A percentile compares a stretch with the other conserved stretches of the same genome.
These are phyloP conservation scores for Exophiala aquamarina DNA, from an alignment of 2,329 filamentous ascomycete genomes.

Conservation along the genomic window DNA sequence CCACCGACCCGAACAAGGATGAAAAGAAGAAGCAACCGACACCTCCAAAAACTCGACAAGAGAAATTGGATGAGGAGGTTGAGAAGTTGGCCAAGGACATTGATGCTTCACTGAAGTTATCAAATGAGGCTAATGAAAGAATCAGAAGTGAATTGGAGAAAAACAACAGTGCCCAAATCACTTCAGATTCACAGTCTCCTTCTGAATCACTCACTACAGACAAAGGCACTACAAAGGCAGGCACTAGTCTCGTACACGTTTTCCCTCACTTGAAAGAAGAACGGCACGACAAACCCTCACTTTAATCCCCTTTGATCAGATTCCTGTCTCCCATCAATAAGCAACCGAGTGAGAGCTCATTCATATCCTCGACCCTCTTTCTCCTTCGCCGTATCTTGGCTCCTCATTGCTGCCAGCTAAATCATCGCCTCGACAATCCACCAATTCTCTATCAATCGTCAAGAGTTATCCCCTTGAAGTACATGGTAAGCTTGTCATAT, in stretches of 20 bases:
- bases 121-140: constrained; percentile 32
- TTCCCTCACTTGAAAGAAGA: constrained; percentile 26
- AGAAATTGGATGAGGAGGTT: constrained; percentile 58
- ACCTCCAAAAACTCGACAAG: constrained; percentile 51
- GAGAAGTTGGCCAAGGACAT: constrained; percentile 59
- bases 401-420: too few species aligned
- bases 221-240: constrained; percentile 6
- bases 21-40: constrained; percentile 43
- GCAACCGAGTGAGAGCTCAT: too few species aligned
- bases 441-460: too few species aligned
- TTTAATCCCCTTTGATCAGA: constrained; percentile 8
- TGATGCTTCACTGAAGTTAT: constrained; percentile 54
- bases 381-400: too few species aligned
- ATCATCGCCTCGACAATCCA: too few species aligned
- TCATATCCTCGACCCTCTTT: too few species aligned
- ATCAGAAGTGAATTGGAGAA: constrained; percentile 41
- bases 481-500: too few species aligned
- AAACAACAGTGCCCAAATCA: not conserved
- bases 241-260: constrained; percentile 21
- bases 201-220: not conserved
- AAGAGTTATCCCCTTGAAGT: too few species aligned
- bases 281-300: constrained; percentile 25
- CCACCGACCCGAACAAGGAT: constrained; percentile 62
- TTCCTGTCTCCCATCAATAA: too few species aligned
- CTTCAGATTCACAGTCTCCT: not conserved